These are phyloP conservation scores for Cyberlindnera samutprakarnensis DNA, from an alignment of 805 yeast genomes.

Conservation along the genomic window DNA sequence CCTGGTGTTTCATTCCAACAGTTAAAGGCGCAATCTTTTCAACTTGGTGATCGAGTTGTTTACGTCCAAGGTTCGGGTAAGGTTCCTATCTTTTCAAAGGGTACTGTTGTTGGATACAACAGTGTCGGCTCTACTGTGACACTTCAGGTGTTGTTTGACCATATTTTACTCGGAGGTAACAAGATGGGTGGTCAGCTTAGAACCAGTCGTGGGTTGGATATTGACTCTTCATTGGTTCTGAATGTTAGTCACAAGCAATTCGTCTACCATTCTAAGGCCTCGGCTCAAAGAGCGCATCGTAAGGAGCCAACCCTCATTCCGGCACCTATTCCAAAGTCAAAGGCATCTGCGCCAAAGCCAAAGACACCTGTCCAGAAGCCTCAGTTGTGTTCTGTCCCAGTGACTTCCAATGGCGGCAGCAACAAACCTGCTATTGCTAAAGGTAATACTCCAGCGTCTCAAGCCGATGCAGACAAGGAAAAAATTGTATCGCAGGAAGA, in stretches of 20 bases:
- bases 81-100: conserved; percentile 80
- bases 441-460: conserved; percentile 1
- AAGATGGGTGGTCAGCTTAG: conserved; percentile 69
- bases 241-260: conserved; percentile 72
- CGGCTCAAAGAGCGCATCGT: conserved; percentile 27
- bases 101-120: conserved; percentile 80
- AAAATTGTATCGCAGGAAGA: background rate
- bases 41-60: conserved; percentile 83
- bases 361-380: conserved; percentile 4
- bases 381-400: background rate
- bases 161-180: conserved; percentile 75
- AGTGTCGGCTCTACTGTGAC: conserved; percentile 46
- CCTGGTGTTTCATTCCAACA: conserved; percentile 67
- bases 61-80: conserved; percentile 83
- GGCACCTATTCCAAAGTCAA: conserved; percentile 12
- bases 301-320: conserved; percentile 6
- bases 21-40: conserved; percentile 68
- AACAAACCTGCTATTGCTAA: too few relatives aligned
- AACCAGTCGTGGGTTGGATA: conserved; percentile 75
- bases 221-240: conserved; percentile 75
- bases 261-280: conserved; percentile 65
- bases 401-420: too few relatives aligned
- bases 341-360: conserved; percentile 18
- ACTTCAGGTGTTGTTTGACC: conserved; percentile 77
- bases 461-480: background rate